Base-by-base conservation (phyloP, 371 early-diverging fungal species). In the Dipsacomyces acuminosporus region DNA sequence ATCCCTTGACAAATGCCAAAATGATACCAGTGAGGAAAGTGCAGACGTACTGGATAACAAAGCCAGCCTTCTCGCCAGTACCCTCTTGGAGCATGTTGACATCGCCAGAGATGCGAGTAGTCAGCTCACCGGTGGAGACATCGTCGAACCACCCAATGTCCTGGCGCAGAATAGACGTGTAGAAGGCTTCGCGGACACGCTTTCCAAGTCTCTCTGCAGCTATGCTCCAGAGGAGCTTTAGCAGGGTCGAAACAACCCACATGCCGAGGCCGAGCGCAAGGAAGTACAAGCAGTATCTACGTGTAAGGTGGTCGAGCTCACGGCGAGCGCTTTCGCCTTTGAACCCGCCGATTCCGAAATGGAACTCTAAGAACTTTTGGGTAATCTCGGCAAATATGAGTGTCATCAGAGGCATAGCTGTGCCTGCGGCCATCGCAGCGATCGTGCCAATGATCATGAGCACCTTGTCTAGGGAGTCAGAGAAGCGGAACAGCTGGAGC, bases 121-220 rank as follows among this genome's bases (percentile, higher is more conserved):
- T 82, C 54, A 88, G 61, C 48, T 81, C 80, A 14, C 87, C 87
- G 17, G 78, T 73, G 26, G 61, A 60, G 15, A 69, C 57, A 0
- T 54, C 54, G 61, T 89, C 89, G 59, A 83, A 86, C 78, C 79
- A 90, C 20, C 73, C 78, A 60, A 87, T 77, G 56, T 89, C 84
- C 69, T 89, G 88, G 17, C 80, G 73, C 43, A 90, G 53, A 41
- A 86, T 64, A 0, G 85, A 73, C 38, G 59, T 58, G 61, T 85
- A 82, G 45, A 75, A 80, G 17, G 53, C 40, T 46, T 77, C 61
- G 41, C 81, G 74, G 52, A 82, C 74, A 22, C 72, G 66, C 67
- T 74, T 59, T 15, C 72, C 56, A 54, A 77, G 77, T 23, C 73
- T 75, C 65, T 61, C 66, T 2, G 80, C 51, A 15, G 80, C 34